These are phyloP conservation scores for Aspergillus ochraceus DNA, from an alignment of 2,329 filamentous ascomycete genomes.

Conservation along the genomic window DNA sequence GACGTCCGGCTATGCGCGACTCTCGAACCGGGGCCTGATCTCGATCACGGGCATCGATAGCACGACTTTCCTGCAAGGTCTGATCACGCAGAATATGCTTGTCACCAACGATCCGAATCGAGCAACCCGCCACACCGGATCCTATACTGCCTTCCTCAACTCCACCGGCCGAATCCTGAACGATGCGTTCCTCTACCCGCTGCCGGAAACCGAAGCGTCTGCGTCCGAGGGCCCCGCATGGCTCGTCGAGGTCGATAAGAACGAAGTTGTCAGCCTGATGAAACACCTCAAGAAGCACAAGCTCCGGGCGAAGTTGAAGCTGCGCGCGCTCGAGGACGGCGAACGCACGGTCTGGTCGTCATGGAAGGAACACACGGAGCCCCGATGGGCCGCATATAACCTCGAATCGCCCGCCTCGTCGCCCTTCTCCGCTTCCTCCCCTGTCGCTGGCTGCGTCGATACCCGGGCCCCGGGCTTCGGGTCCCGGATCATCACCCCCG, in stretches of 20 bases:
- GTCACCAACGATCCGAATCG: constrained; percentile 43
- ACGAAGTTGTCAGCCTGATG: constrained; percentile 61
- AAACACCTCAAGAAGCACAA: constrained; percentile 83
- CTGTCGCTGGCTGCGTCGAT: constrained; percentile 38
- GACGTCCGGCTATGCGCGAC: constrained; percentile 47
- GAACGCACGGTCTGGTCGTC: constrained; percentile 71
- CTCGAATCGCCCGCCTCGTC: constrained; percentile 34
- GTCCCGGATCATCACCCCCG: constrained; percentile 39
- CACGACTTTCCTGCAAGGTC: constrained; percentile 81
- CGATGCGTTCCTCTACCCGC: constrained; percentile 86
- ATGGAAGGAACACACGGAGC: constrained; percentile 61
- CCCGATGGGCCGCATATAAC: constrained; percentile 41
- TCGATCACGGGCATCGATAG: constrained; percentile 77
- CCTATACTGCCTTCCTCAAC: constrained; percentile 84
- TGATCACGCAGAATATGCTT: constrained; percentile 73
- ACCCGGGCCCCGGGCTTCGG: constrained; percentile 43
- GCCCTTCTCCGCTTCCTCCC: constrained; percentile 27
- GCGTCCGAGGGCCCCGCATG: constrained; percentile 49
- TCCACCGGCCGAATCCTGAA: constrained; percentile 80
- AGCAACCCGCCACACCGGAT: constrained; percentile 48
- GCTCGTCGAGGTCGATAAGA: constrained; percentile 79
- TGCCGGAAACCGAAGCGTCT: constrained; percentile 37
- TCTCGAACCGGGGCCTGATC: constrained; percentile 77
- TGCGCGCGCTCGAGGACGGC: constrained; percentile 64
- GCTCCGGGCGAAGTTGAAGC: constrained; percentile 73